A percentile compares a stretch with the other conserved stretches of the same genome.
Conservation (phyloP, 2,329 filamentous ascomycete species). For the Verticillium dahliae region DNA sequence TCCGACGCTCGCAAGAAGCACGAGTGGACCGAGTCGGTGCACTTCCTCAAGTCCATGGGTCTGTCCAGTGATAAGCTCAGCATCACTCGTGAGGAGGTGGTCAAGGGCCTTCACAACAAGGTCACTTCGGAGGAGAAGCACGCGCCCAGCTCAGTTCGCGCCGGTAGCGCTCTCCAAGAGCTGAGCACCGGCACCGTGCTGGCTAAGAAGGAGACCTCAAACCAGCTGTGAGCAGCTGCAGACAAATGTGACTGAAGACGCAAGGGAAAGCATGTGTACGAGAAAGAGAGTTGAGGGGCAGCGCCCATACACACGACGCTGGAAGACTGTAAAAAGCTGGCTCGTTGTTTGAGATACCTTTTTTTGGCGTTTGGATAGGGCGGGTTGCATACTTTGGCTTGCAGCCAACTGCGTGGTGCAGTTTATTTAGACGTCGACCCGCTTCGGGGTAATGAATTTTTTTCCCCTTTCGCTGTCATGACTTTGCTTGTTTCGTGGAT, state of each 20-base stretch:
- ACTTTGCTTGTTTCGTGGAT: background rate
- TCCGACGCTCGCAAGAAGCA: slow-evolving; percentile 47
- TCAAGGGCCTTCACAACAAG: slow-evolving; percentile 5
- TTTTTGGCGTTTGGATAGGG: background rate
- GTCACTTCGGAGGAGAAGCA: slow-evolving; percentile 2
- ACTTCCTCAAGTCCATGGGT: slow-evolving; percentile 39
- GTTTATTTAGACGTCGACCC: background rate
- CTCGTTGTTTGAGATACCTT: background rate
- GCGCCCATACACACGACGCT: background rate
- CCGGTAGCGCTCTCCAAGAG: background rate
- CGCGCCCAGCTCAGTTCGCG: background rate
- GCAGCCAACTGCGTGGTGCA: background rate
- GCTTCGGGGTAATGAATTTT: background rate
- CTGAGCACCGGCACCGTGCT: background rate
- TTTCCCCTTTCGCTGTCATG: background rate
- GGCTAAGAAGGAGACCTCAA: background rate
- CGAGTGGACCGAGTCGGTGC: slow-evolving; percentile 46
- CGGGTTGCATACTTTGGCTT: background rate
- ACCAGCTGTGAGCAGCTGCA: background rate
- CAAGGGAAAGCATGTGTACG: background rate
- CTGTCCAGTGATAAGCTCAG: slow-evolving; percentile 20
- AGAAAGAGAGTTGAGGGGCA: background rate
- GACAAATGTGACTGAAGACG: background rate
- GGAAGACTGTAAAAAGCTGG: background rate
- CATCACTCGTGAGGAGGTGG: slow-evolving; percentile 21